phyloP scores from a whole-genome alignment of 257 asterid genomes.

The Avicennia marina region DNA sequence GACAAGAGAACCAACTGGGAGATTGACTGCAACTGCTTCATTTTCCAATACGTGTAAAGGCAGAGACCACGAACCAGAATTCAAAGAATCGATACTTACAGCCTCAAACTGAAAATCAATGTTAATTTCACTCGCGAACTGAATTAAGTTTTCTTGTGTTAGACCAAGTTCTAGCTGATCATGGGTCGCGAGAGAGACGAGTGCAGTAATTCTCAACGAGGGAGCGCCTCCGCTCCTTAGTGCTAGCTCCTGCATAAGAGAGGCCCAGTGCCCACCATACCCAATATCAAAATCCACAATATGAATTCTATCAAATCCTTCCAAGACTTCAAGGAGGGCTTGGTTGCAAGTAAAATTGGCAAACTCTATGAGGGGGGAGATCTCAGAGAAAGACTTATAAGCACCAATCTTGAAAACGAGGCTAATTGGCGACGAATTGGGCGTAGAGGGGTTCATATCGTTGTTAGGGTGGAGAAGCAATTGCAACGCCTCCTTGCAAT shows the following conservation, averaged over 20 bases:
- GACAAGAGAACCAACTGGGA: slow-evolving; percentile 61
- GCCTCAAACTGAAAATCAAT: slow-evolving; percentile 66
- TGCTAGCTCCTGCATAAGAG: slow-evolving; percentile 96
- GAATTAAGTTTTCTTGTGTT: slow-evolving; percentile 71
- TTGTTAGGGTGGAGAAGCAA: slow-evolving; percentile 39
- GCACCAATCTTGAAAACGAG: slow-evolving; percentile 83
- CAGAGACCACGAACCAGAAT: slow-evolving; percentile 60
- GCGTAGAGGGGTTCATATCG: slow-evolving; percentile 21
- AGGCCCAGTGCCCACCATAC: slow-evolving; percentile 94
- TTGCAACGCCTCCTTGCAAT: slow-evolving; percentile 81
- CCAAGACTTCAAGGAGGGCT: slow-evolving; percentile 74
- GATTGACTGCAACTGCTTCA: slow-evolving; percentile 76
- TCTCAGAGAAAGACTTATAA: slow-evolving; percentile 82
- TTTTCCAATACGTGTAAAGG: slow-evolving; percentile 40
- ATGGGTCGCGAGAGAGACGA: slow-evolving; percentile 65
- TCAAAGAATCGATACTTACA: slow-evolving; percentile 52
- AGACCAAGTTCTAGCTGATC: slow-evolving; percentile 79
- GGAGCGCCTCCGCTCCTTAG: slow-evolving; percentile 54
- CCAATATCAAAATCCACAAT: slow-evolving; percentile 89
- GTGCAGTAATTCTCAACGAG: slow-evolving; percentile 66
- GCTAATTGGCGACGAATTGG: slow-evolving; percentile 50
- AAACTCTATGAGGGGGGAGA: slow-evolving; percentile 79
- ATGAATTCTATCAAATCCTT: slow-evolving; percentile 68
- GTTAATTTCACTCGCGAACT: slow-evolving; percentile 68
- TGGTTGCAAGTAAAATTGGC: slow-evolving; percentile 90